Conservation (phyloP, 2,329 filamentous ascomycete genomes). For the Cladobotryum protrusum region DNA sequence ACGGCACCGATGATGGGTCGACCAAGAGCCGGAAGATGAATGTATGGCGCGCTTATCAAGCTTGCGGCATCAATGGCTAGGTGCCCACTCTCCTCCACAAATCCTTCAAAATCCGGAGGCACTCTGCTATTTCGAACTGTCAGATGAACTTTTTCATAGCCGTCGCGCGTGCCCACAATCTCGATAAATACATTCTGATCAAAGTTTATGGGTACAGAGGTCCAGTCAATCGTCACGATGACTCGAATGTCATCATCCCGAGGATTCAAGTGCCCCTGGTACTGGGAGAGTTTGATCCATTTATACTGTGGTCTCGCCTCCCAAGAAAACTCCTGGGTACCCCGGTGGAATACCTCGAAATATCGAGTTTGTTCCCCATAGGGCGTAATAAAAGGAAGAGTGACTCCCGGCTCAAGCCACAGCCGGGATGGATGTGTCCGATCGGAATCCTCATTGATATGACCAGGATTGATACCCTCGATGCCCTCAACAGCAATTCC, state of each 20-base stretch:
- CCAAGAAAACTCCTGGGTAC: conserved; percentile 26
- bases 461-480: conserved; percentile 28
- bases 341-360: conserved; percentile 31
- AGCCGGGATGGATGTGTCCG: conserved; percentile 37
- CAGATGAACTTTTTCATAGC: conserved; percentile 31
- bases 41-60: conserved; percentile 20
- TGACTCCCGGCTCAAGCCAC: conserved; percentile 25
- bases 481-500: conserved; percentile 27
- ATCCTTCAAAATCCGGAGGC: conserved; percentile 29
- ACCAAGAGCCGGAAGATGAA: conserved; percentile 26
- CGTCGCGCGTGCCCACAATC: conserved; percentile 29
- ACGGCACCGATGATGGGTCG: conserved; percentile 18
- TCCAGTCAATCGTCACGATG: conserved; percentile 27
- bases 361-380: conserved; percentile 26
- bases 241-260: conserved; percentile 26
- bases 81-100: conserved; percentile 28
- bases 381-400: conserved; percentile 25
- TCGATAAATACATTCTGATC: conserved; percentile 36
- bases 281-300: conserved; percentile 25
- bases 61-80: conserved; percentile 28
- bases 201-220: conserved; percentile 31
- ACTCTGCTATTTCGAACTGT: conserved; percentile 16
- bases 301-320: conserved; percentile 25
- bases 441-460: conserved; percentile 48
- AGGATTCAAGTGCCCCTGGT: conserved; percentile 24